Evolutionary conservation across 2,329 filamentous ascomycete genomes (phyloP).

Genomic region (Ophiostoma australiae): DNA sequence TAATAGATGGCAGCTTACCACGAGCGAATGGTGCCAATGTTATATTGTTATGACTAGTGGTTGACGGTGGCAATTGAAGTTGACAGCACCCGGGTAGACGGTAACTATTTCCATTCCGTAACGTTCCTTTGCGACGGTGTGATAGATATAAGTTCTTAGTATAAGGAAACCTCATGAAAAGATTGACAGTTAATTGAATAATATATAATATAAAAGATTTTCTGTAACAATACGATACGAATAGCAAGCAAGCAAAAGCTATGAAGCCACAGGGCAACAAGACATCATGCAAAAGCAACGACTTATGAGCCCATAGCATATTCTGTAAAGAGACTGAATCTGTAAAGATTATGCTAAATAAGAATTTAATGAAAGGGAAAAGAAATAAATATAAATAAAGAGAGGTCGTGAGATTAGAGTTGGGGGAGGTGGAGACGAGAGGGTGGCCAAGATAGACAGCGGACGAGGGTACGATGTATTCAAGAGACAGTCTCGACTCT

Average conservation of each 20-base stretch:
- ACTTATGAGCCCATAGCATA: neutral
- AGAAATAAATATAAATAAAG: neutral
- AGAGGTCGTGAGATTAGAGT: neutral
- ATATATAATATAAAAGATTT: neutral
- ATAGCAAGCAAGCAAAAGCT: neutral
- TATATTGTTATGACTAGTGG: neutral
- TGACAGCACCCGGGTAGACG: neutral
- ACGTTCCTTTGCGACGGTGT: neutral
- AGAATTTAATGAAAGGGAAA: neutral
- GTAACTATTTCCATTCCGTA: neutral
- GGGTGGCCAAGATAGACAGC: neutral
- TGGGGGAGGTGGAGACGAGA: neutral
- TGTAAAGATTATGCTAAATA: neutral
- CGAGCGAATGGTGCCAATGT: neutral
- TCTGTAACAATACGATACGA: neutral
- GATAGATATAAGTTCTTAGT: neutral
- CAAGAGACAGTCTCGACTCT: neutral
- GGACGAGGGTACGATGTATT: neutral
- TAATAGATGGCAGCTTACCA: neutral
- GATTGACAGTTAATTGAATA: neutral
- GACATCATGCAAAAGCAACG: constrained; percentile 1
- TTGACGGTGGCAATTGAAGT: neutral
- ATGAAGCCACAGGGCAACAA: neutral
- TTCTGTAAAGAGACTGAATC: neutral
- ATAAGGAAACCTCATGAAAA: too few species aligned